Base-by-base conservation (phyloP, 2,329 filamentous ascomycete genomes). In the Aspergillus thermomutatus region DNA sequence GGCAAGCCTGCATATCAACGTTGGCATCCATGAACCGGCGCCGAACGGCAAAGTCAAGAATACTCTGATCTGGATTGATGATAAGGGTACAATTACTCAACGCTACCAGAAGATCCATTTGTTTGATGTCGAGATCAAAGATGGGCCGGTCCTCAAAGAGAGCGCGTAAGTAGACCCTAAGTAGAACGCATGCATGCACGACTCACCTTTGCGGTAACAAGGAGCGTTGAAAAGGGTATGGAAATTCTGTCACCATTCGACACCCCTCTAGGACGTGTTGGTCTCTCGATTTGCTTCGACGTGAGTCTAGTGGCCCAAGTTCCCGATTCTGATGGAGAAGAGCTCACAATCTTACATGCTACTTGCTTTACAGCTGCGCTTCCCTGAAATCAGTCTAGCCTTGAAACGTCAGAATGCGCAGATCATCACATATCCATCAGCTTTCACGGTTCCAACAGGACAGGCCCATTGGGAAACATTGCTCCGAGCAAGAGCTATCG, bases 61-160 rank as follows among this genome's bases (percentile, higher is more conserved):
- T 67, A 85, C 83, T 0, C 76, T 86, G 27, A 77, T 89, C 48
- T 90, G 86, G 85, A 89, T 90, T 61, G 76, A 86, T 64, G 80
- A 82, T 45, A 66, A 77, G 0, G 87, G 87, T 0, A 68, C 79
- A 4, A 85, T 90, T 27, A 73, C 75, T 1, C 80, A 87, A 14
- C 77, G 81, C 21, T 97, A 97, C 75, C 89, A 96, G 72, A 97
- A 97, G 73, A 77, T 96, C 31, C 92, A 97, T 72, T 82, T 97
- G 14, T 97, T 97, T 75, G 91, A 97, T 72, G 82, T 86, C 57
- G 80, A 81, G 45, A 82, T 86, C 56, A 75, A 81, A 54, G 76
- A 77, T 25, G 84, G 84, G 0, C 85, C 86, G 0, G 72, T 79
- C 0, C 71, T 89, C 60, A 84, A 81, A 63, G 87, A 90, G 69